These are phyloP conservation scores for Populus trichocarpa DNA, from an alignment of 441 rosid species.

Conservation along the genomic window DNA sequence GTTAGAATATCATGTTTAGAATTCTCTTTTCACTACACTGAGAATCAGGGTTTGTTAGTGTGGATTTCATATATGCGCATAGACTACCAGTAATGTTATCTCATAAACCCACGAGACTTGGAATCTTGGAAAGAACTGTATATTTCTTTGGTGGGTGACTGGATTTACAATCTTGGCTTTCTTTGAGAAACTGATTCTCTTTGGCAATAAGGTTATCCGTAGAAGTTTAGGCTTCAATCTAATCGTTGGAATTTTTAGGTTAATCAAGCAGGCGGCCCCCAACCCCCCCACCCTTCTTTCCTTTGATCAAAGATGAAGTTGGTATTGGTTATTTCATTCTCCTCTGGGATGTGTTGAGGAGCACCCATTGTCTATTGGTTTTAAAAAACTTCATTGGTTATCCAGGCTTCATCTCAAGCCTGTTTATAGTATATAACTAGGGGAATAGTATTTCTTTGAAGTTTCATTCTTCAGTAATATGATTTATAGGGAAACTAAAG, in stretches of 20 bases:
- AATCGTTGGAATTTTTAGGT: neutral
- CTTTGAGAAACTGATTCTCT: neutral
- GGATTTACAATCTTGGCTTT: neutral
- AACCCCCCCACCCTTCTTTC: too few relatives aligned
- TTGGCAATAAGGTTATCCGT: too few relatives aligned
- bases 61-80: neutral
- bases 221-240: neutral
- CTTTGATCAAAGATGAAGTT: neutral
- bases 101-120: neutral
- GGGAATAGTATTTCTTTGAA: neutral
- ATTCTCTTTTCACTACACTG: neutral
- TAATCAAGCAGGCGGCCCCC: too few relatives aligned
- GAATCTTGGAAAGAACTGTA: neutral
- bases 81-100: neutral
- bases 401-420: too few relatives aligned
- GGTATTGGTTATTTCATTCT: neutral
- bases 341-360: too few relatives aligned
- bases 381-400: too few relatives aligned
- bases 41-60: neutral
- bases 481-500: neutral
- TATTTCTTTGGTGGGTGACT: neutral
- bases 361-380: too few relatives aligned
- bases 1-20: neutral
- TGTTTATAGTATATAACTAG: too few relatives aligned
- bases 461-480: neutral